Conservation (phyloP, 2,329 filamentous ascomycete genomes). For the Arthrobotrys conoides region DNA sequence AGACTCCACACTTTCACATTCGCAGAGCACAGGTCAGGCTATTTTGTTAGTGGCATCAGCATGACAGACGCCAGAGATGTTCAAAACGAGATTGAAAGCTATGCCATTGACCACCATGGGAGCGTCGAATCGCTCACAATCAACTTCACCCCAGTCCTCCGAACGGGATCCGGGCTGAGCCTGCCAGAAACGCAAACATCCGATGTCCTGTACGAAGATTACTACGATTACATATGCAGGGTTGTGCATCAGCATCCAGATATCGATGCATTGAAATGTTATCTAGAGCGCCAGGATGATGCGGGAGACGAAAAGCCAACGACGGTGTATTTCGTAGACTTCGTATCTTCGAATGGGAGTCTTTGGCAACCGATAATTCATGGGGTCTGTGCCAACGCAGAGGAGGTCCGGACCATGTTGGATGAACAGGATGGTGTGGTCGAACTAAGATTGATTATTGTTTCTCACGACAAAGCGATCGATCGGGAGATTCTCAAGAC, state of each 20-base stretch:
- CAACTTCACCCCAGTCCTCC: constrained; percentile 41
- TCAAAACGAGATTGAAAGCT: constrained; percentile 24
- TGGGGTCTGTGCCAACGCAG: constrained; percentile 45
- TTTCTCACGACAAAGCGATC: constrained; percentile 56
- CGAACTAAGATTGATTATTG: constrained; percentile 41
- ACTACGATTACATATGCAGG: constrained; percentile 55
- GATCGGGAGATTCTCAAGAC: constrained; percentile 51
- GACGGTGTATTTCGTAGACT: constrained; percentile 48
- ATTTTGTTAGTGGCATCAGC: background rate
- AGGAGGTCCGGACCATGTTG: constrained; percentile 48
- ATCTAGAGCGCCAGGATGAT: constrained; percentile 38
- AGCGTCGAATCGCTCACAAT: constrained; percentile 46
- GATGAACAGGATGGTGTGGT: constrained; percentile 54
- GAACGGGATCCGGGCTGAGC: constrained; percentile 36
- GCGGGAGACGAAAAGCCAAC: constrained; percentile 19
- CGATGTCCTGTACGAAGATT: constrained; percentile 39
- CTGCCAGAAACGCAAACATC: constrained; percentile 31
- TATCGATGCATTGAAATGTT: constrained; percentile 48
- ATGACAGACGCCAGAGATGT: constrained; percentile 37
- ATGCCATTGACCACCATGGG: constrained; percentile 17
- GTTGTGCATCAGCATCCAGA: constrained; percentile 56
- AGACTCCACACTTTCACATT: background rate
- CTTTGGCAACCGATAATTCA: constrained; percentile 53
- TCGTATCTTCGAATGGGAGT: constrained; percentile 37
- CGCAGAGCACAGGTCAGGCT: background rate